Conservation (phyloP, 768 basidiomycete species). For the Leccinum boreale region DNA sequence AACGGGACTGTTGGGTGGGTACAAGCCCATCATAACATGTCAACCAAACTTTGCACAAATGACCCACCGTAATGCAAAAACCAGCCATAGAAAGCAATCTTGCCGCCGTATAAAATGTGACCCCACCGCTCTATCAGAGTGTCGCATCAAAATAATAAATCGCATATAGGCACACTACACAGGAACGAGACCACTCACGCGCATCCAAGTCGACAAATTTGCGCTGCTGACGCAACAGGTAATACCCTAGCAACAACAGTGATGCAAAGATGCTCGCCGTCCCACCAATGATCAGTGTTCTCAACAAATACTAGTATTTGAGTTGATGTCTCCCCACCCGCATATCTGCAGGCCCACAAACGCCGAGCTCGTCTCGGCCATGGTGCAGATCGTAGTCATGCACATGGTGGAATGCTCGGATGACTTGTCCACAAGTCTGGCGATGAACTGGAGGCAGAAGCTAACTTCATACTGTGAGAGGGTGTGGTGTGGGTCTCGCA, state of each 20-base stretch:
- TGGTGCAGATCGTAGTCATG: constrained; percentile 38
- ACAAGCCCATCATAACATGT: not conserved
- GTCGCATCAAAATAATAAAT: not conserved
- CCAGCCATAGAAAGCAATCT: constrained; percentile 92
- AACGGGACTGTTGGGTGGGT: constrained; percentile 69
- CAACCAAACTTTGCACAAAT: not conserved
- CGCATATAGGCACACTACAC: not conserved
- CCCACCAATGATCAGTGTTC: constrained; percentile 80
- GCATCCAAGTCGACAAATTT: constrained; percentile 91
- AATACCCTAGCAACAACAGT: constrained; percentile 53
- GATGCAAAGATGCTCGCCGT: constrained; percentile 60
- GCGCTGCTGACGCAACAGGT: constrained; percentile 80
- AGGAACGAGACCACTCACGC: constrained; percentile 44
- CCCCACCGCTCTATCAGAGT: constrained; percentile 81
- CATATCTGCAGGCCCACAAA: constrained; percentile 85
- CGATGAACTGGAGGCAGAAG: constrained; percentile 47
- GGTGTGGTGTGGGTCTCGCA: constrained; percentile 33
- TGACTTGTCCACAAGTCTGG: constrained; percentile 40
- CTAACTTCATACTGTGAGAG: constrained; percentile 49
- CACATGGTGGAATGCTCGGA: constrained; percentile 44
- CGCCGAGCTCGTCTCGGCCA: constrained; percentile 40
- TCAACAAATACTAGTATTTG: constrained; percentile 94
- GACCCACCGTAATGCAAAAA: constrained; percentile 79
- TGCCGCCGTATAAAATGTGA: constrained; percentile 88
- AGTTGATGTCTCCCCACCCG: constrained; percentile 86